phyloP scores from a whole-genome alignment of 2,329 filamentous ascomycete genomes.

The Neophaeococcomyces aloes region DNA sequence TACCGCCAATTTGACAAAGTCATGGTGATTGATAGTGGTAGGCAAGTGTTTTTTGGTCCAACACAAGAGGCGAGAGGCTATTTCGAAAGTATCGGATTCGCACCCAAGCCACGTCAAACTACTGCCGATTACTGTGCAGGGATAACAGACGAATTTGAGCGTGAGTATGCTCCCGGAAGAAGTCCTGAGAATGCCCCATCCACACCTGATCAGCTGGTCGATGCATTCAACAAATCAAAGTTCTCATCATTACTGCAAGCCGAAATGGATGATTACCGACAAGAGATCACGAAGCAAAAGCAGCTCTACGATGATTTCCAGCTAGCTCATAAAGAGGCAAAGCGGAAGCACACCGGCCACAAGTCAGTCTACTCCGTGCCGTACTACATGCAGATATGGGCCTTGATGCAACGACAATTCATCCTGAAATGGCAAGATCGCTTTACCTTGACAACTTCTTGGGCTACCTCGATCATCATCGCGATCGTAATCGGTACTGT shows the following conservation, averaged over 20 bases:
- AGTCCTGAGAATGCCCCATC: constrained; percentile 58
- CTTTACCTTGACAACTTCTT: constrained; percentile 63
- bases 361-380: constrained; percentile 74
- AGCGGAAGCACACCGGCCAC: constrained; percentile 59
- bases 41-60: constrained; percentile 66
- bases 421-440: constrained; percentile 78
- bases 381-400: constrained; percentile 73
- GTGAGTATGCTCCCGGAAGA: constrained; percentile 60
- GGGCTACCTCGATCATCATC: constrained; percentile 60
- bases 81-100: constrained; percentile 67
- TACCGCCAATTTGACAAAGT: constrained; percentile 76
- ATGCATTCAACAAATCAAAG: constrained; percentile 58
- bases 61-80: constrained; percentile 57
- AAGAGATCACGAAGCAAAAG: constrained; percentile 53
- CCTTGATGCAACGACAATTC: constrained; percentile 73
- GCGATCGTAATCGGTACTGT: constrained; percentile 71
- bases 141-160: constrained; percentile 74
- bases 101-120: constrained; percentile 64
- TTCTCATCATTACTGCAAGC: constrained; percentile 46
- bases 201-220: constrained; percentile 53
- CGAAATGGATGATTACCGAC: constrained; percentile 61
- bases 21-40: constrained; percentile 65
- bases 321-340: constrained; percentile 63
- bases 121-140: constrained; percentile 73
- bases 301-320: constrained; percentile 66